Evolutionary conservation across 2,329 filamentous ascomycete species (phyloP).

Genomic region (Penicillium paneum): DNA sequence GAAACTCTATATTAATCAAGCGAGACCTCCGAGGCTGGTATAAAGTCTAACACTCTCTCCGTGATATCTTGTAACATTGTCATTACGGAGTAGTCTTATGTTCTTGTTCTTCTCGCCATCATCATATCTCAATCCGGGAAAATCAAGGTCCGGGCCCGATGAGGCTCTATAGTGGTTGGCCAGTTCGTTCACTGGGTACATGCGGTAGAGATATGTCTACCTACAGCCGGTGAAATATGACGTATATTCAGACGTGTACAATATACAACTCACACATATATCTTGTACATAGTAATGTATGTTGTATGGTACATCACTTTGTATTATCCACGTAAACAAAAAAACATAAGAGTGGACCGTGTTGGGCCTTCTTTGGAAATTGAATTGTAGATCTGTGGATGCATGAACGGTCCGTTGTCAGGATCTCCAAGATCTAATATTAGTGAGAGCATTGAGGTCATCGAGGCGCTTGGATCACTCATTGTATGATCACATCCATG

Average conservation of each 20-base stretch:
- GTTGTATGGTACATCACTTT: too few relatives aligned
- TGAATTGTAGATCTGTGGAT: constrained; percentile 2
- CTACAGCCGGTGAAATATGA: neutral
- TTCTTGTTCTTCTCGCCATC: neutral
- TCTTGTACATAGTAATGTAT: neutral
- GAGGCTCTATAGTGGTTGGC: neutral
- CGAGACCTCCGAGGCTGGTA: neutral
- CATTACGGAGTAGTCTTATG: neutral
- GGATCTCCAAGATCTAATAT: constrained; percentile 1
- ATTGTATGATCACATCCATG: neutral
- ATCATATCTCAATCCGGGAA: neutral
- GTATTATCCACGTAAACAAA: neutral
- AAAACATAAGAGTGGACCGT: neutral
- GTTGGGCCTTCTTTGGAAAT: neutral
- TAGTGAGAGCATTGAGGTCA: neutral
- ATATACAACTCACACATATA: neutral
- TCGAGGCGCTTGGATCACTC: neutral
- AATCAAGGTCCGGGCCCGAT: neutral
- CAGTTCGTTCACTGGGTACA: too few relatives aligned
- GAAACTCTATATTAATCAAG: neutral
- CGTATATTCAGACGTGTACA: neutral
- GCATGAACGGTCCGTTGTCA: neutral
- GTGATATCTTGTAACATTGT: neutral
- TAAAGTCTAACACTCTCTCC: neutral
- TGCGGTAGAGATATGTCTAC: too few relatives aligned